phyloP scores from a whole-genome alignment of 768 basidiomycete species.

The Rubroboletus pulcherrimus region DNA sequence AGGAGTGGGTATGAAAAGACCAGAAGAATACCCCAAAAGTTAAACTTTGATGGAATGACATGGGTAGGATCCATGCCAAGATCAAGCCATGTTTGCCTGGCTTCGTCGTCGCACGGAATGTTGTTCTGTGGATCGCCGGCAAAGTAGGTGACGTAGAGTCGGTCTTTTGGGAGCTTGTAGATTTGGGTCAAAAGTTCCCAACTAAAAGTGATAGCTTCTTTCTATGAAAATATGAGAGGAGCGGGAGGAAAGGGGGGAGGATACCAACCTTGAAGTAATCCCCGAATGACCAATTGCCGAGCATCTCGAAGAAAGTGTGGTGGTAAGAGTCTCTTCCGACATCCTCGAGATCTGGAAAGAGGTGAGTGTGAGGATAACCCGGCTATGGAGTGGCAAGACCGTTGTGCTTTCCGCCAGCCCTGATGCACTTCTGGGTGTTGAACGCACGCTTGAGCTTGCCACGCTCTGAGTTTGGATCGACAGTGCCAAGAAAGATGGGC shows the following conservation, averaged over 20 bases:
- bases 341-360: slow-evolving; percentile 82
- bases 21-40: slow-evolving; percentile 88
- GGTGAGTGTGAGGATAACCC: slow-evolving; percentile 1
- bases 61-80: slow-evolving; percentile 87
- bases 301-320: slow-evolving; percentile 98
- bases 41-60: slow-evolving; percentile 93
- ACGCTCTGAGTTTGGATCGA: slow-evolving; percentile 91
- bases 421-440: slow-evolving; percentile 97
- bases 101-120: slow-evolving; percentile 85
- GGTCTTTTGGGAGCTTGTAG: slow-evolving; percentile 83
- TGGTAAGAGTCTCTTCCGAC: slow-evolving; percentile 99
- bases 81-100: slow-evolving; percentile 82
- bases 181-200: slow-evolving; percentile 93
- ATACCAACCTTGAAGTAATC: slow-evolving; percentile 93
- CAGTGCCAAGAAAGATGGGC: slow-evolving; percentile 94
- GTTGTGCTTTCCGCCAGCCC: slow-evolving; percentile 98
- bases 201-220: slow-evolving; percentile 89
- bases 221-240: slow-evolving; percentile 42
- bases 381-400: slow-evolving; percentile 43
- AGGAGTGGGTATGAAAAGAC: not conserved
- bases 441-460: slow-evolving; percentile 89
- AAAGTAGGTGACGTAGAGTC: slow-evolving; percentile 96
- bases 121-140: slow-evolving; percentile 87
- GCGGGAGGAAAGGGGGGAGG: not conserved
- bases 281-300: slow-evolving; percentile 99